A percentile compares a stretch with the other conserved stretches of the same genome.
phyloP scores from a whole-genome alignment of 129 eudicot species.

The Chrysanthemum lavandulifolium region DNA sequence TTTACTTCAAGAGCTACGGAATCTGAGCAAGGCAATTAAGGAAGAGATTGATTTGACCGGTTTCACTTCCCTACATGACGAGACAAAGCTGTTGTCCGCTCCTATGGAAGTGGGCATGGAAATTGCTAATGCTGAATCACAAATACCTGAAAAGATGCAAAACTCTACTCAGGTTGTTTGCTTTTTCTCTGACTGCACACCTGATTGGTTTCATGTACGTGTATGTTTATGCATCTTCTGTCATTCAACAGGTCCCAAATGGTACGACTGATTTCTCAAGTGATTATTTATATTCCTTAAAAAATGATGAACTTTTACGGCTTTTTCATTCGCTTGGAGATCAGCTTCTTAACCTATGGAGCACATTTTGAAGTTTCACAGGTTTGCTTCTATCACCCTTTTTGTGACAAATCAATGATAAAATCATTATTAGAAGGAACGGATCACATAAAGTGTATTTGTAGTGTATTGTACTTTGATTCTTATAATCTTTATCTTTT shows the following conservation, averaged over 20 bases:
- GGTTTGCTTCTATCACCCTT: conserved; percentile 48
- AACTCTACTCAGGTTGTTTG: conserved; percentile 46
- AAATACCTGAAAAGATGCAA: conserved; percentile 27
- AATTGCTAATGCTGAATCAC: conserved; percentile 36
- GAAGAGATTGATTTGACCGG: conserved; percentile 59
- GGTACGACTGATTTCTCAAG: conserved; percentile 44
- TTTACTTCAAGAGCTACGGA: conserved; percentile 72
- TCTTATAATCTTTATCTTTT: conserved; percentile 16
- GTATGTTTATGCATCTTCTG: conserved; percentile 13
- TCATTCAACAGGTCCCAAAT: conserved; percentile 52
- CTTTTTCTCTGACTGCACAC: conserved; percentile 12
- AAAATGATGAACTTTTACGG: conserved; percentile 53
- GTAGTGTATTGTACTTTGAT: conserved; percentile 15
- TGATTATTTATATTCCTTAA: conserved; percentile 48
- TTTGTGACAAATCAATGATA: not conserved
- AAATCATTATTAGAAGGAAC: conserved; percentile 2
- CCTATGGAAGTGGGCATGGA: conserved; percentile 27
- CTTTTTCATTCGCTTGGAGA: conserved; percentile 67
- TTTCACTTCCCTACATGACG: conserved; percentile 50
- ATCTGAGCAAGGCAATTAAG: conserved; percentile 68
- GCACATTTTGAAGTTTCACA: conserved; percentile 83
- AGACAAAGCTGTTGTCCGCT: conserved; percentile 36
- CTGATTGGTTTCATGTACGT: not conserved
- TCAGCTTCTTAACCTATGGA: conserved; percentile 73
- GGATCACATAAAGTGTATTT: not conserved